Conservation (phyloP, 257 asterid genomes). For the Fraxinus cuspidata region DNA sequence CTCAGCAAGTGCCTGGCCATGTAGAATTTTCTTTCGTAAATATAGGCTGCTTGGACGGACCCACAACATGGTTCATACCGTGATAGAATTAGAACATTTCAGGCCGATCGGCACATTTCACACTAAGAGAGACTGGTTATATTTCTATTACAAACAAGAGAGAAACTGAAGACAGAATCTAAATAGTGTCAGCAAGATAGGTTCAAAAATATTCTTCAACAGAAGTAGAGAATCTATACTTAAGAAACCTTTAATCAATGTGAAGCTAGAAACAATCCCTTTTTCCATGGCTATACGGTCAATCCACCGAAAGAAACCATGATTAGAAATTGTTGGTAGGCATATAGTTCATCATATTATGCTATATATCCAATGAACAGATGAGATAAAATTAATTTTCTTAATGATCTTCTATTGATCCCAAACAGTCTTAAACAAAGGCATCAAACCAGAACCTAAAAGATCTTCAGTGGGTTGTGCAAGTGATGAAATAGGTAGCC, state of each 20-base stretch:
- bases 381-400: not conserved
- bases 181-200: not conserved
- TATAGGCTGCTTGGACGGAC: too few relatives aligned
- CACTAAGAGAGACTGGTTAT: too few relatives aligned
- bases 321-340: not conserved
- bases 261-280: slow-evolving; percentile 7
- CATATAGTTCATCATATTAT: not conserved
- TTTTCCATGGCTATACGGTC: slow-evolving; percentile 1
- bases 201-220: not conserved
- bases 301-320: slow-evolving; percentile 24
- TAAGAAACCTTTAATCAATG: not conserved
- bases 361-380: not conserved
- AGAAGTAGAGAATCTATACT: slow-evolving; percentile 29
- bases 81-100: too few relatives aligned
- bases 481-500: slow-evolving; percentile 36
- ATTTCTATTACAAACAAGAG: too few relatives aligned
- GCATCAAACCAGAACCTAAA: slow-evolving; percentile 37
- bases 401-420: not conserved
- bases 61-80: too few relatives aligned
- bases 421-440: slow-evolving; percentile 25
- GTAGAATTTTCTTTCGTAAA: too few relatives aligned
- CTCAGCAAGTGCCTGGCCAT: too few relatives aligned
- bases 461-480: slow-evolving; percentile 61
- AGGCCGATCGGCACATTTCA: too few relatives aligned
- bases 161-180: slow-evolving; percentile 3